These are phyloP conservation scores for Ganoderma lucidum DNA, from an alignment of 1,284 basidiomycete genomes.

Conservation along the genomic window DNA sequence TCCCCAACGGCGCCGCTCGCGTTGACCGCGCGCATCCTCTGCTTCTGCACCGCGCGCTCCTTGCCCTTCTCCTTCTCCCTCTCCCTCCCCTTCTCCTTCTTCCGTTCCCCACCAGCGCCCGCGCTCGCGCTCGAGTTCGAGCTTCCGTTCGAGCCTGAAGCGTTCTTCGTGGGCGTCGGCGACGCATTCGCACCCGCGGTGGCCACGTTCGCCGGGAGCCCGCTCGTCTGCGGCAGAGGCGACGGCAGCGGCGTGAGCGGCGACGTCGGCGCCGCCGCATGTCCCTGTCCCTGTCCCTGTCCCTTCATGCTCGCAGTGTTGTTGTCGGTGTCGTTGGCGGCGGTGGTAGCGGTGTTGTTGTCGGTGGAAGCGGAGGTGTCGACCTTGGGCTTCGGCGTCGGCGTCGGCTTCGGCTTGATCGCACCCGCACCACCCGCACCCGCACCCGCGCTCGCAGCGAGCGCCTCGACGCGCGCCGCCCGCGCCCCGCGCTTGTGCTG, in stretches of 20 bases:
- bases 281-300: neutral
- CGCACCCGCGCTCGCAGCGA: slow-evolving; percentile 22
- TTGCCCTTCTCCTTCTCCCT: neutral
- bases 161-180: neutral
- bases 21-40: neutral
- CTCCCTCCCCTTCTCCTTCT: slow-evolving; percentile 18
- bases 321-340: too few species aligned
- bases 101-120: slow-evolving; percentile 6
- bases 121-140: neutral
- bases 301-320: neutral
- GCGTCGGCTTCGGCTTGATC: slow-evolving; percentile 17
- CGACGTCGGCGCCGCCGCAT: slow-evolving; percentile 10
- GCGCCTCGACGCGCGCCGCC: slow-evolving; percentile 35
- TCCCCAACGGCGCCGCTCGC: neutral
- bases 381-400: slow-evolving; percentile 12
- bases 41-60: neutral
- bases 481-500: slow-evolving; percentile 53
- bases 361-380: neutral
- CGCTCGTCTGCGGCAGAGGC: neutral
- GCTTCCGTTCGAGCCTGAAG: neutral
- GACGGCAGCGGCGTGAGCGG: slow-evolving; percentile 28
- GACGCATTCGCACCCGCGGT: neutral
- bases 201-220: too few species aligned
- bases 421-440: neutral
- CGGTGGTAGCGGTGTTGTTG: too few species aligned